phyloP scores from a whole-genome alignment of 345 rosid species.

The Kernera saxatilis region DNA sequence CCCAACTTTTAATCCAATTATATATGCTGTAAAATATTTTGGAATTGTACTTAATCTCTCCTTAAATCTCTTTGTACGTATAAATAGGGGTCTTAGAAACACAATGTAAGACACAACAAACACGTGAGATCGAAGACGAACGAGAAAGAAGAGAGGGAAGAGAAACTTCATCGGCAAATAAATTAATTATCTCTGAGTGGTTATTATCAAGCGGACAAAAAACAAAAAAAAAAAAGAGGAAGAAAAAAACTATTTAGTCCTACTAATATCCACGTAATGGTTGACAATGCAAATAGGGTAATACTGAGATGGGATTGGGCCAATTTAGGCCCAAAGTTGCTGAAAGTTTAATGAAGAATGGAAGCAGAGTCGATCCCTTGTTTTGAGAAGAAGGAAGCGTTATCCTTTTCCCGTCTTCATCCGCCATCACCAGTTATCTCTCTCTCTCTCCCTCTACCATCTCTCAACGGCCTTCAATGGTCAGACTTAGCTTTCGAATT shows the following conservation, averaged over 20 bases:
- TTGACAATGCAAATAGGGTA: neutral
- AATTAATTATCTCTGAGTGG: too few species aligned
- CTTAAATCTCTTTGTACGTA: too few species aligned
- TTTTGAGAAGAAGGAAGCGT: neutral
- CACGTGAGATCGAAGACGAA: too few species aligned
- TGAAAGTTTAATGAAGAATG: neutral
- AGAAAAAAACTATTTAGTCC: neutral
- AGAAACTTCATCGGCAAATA: too few species aligned
- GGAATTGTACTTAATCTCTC: too few species aligned
- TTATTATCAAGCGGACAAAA: too few species aligned
- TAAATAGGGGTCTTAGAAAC: too few species aligned
- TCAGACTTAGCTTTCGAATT: constrained; percentile 22
- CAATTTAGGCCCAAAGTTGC: constrained; percentile 10
- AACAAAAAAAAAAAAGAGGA: neutral
- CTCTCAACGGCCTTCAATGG: constrained; percentile 30
- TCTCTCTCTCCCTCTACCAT: constrained; percentile 12
- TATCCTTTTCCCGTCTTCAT: constrained; percentile 33
- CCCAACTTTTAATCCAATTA: too few species aligned
- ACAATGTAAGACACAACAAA: neutral
- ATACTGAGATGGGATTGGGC: constrained; percentile 4
- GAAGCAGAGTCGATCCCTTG: constrained; percentile 8
- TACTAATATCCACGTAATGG: neutral
- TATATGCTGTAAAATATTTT: too few species aligned
- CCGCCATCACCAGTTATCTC: constrained; percentile 35
- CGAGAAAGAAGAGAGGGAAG: too few species aligned